Percentiles rank a stretch among this genome's conserved stretches.
Evolutionary conservation across 768 basidiomycete genomes (phyloP).

Genomic region (Galerina marginata): DNA sequence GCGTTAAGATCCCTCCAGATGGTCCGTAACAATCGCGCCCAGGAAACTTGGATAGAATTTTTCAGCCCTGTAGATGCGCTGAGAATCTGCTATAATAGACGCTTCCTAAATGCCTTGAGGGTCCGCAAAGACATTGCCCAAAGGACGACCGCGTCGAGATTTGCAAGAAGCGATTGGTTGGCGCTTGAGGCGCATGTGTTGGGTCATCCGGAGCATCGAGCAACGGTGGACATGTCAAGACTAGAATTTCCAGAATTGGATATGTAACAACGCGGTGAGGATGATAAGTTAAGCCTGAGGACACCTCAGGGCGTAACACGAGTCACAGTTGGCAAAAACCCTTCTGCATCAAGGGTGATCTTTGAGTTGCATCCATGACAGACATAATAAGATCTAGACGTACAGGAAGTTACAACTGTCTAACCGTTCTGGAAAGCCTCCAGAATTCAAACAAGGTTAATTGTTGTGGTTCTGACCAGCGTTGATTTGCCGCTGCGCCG

Average conservation of each 20-base stretch:
- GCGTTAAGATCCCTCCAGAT: constrained; percentile 24
- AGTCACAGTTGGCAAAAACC: no score
- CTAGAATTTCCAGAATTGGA: not conserved
- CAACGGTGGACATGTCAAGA: not conserved
- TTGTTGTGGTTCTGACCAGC: constrained; percentile 1
- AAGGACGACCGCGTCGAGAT: constrained; percentile 28
- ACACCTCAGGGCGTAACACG: no score
- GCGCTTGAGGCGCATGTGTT: not conserved
- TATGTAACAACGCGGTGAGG: no score
- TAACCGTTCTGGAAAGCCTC: not conserved
- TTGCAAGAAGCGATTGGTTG: constrained; percentile 32
- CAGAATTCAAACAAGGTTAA: not conserved
- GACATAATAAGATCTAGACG: not conserved
- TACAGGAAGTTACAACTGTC: not conserved
- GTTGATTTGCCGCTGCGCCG: not conserved
- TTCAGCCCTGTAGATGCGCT: constrained; percentile 22
- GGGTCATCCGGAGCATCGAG: not conserved
- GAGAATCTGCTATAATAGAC: constrained; percentile 31
- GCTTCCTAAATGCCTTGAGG: constrained; percentile 25
- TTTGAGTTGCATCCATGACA: not conserved
- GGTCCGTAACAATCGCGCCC: constrained; percentile 32
- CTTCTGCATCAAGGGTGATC: no score
- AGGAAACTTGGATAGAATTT: constrained; percentile 4
- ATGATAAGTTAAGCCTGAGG: no score
- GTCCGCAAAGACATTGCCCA: constrained; percentile 23